Conservation (phyloP, 805 yeast genomes). For the Diddensiella transvaalensis region DNA sequence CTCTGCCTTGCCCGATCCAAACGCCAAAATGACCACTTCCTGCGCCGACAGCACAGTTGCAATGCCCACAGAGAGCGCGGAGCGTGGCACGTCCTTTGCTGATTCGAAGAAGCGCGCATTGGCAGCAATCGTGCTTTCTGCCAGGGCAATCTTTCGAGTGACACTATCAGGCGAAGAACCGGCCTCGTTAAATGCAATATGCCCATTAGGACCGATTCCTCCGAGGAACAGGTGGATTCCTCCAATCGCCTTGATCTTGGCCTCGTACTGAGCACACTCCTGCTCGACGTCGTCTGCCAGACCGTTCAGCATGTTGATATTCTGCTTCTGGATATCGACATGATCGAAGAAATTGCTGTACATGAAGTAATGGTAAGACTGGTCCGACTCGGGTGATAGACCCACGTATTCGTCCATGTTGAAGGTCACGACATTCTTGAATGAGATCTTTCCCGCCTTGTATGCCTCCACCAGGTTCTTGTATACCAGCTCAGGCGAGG, state of each 20-base stretch:
- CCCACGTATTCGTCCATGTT: slow-evolving; percentile 62
- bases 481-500: slow-evolving; percentile 57
- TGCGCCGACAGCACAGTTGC: slow-evolving; percentile 53
- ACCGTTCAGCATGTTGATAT: slow-evolving; percentile 56
- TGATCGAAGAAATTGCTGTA: slow-evolving; percentile 52
- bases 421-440: slow-evolving; percentile 53
- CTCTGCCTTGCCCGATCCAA: slow-evolving; percentile 44
- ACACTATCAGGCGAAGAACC: slow-evolving; percentile 46
- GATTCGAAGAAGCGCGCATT: slow-evolving; percentile 52
- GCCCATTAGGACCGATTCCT: slow-evolving; percentile 61
- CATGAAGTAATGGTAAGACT: slow-evolving; percentile 59
- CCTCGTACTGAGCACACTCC: slow-evolving; percentile 50
- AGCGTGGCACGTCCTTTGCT: slow-evolving; percentile 45
- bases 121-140: slow-evolving; percentile 48
- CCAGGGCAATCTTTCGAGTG: slow-evolving; percentile 48
- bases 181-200: slow-evolving; percentile 56
- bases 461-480: slow-evolving; percentile 43
- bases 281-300: slow-evolving; percentile 41
- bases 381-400: slow-evolving; percentile 44
- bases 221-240: slow-evolving; percentile 53
- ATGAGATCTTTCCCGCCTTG: slow-evolving; percentile 41
- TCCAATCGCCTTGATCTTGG: slow-evolving; percentile 45
- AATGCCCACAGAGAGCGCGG: slow-evolving; percentile 54
- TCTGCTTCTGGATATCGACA: slow-evolving; percentile 48
- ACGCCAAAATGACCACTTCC: slow-evolving; percentile 49